Base-by-base conservation (phyloP, 495 filamentous ascomycete species). In the Hapsidospora chrysogenum region DNA sequence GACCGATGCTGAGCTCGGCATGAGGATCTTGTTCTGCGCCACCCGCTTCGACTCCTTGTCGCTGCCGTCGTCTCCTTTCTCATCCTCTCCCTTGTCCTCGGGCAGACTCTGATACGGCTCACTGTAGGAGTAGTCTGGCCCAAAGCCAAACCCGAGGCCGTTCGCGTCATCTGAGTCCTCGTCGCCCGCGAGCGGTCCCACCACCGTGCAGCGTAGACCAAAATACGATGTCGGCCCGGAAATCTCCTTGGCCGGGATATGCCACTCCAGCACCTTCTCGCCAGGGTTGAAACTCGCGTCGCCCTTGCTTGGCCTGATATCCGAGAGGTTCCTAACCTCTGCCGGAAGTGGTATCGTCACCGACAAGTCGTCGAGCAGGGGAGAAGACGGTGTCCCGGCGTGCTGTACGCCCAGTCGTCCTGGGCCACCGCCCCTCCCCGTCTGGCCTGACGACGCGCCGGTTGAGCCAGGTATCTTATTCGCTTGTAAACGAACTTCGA, bases 1-100 rank as follows among this genome's bases (percentile, higher is more conserved):
- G 29, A 95, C 73, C 3, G 74, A 74, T 4, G 85, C 84, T 33
- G 80, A 85, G 37, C 67, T 80, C 9, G 89, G 89, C 89, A 99
- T 99, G 3, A 94, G 66, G 28, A 72, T 75, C 45, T 77, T 76
- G 49, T 87, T 86, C 47, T 77, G 60, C 40, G 76, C 72, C 3
- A 67, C 51, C 51, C 67, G 75, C 42, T 58, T 57, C 19, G 54
- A 47, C 44, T 70, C 61, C 41, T 56, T 56, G n/a, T n/a, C n/a
- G n/a, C n/a, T n/a, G n/a, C n/a, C n/a, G n/a, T n/a, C n/a, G n/a
- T n/a, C n/a, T n/a, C n/a, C n/a, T n/a, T n/a, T n/a, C 42, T 64
- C 48, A 13, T 58, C 52, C 4, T 57, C 54, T 14, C 55, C 54
- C 42, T 62, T 61, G 0, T 26, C 54, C 25, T 41, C 23, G 18